Conservation (phyloP, 257 asterid genomes). For the Penstemon davidsonii region DNA sequence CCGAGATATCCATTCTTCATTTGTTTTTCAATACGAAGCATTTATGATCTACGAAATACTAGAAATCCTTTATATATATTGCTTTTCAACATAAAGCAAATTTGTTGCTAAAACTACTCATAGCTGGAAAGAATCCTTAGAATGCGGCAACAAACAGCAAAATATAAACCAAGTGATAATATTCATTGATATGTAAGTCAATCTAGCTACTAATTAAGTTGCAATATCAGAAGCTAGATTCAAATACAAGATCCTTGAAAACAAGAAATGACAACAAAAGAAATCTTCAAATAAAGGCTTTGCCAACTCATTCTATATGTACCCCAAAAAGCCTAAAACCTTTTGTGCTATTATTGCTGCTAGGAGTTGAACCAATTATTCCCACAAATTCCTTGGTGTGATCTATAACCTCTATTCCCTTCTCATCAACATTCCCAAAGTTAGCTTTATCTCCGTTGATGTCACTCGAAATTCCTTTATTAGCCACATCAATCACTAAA, state of each 20-base stretch:
- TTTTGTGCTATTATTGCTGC: constrained; percentile 16
- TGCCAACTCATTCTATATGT: constrained; percentile 28
- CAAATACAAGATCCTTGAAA: not conserved
- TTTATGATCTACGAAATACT: too few species aligned
- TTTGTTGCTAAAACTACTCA: not conserved
- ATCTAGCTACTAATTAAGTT: not conserved
- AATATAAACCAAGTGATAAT: not conserved
- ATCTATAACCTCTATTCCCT: constrained; percentile 12
- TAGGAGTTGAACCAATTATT: constrained; percentile 16
- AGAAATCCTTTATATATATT: too few species aligned
- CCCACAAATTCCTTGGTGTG: not conserved
- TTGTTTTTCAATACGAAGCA: too few species aligned
- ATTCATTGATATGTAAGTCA: not conserved
- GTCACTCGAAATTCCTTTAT: constrained; percentile 8
- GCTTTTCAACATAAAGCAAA: not conserved
- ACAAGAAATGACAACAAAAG: not conserved
- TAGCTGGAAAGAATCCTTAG: not conserved
- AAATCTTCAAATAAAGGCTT: too few species aligned
- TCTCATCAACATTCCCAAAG: not conserved
- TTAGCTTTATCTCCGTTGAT: not conserved
- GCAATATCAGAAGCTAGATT: not conserved
- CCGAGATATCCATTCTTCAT: too few species aligned
- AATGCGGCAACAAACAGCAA: not conserved
- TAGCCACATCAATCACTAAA: constrained; percentile 52
- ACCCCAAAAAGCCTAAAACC: constrained; percentile 59